A percentile compares a stretch with the other conserved stretches of the same genome.
Conservation (phyloP, 768 basidiomycete species). For the Suillus alpinus region DNA sequence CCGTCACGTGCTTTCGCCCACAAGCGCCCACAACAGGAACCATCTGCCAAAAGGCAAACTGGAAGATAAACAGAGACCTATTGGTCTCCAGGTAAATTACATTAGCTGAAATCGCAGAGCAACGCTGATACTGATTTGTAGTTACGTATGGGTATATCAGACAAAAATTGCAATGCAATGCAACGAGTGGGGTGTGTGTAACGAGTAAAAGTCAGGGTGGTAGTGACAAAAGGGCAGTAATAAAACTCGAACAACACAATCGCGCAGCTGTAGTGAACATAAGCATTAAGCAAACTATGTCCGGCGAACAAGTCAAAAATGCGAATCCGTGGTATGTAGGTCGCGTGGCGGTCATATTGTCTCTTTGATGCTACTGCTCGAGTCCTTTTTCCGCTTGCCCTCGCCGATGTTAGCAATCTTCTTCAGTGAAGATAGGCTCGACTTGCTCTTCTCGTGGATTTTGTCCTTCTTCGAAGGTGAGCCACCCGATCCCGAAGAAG, state of each 20-base stretch:
- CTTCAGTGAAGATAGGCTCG: conserved; percentile 51
- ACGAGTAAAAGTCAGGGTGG: conserved; percentile 13
- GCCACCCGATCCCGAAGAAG: conserved; percentile 31
- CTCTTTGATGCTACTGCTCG: conserved; percentile 49
- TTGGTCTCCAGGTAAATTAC: conserved; percentile 12
- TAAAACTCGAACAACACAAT: conserved; percentile 15
- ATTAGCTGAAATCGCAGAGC: conserved; percentile 31
- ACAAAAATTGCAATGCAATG: conserved; percentile 22
- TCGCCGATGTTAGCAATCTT: conserved; percentile 45
- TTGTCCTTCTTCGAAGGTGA: conserved; percentile 27
- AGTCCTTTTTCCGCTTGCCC: conserved; percentile 51
- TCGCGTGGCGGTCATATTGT: conserved; percentile 18
- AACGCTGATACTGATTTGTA: conserved; percentile 24
- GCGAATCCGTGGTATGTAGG: conserved; percentile 5
- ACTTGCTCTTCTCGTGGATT: conserved; percentile 52
- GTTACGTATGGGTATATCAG: conserved; percentile 31
- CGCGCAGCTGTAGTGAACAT: conserved; percentile 10
- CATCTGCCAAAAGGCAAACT: background rate
- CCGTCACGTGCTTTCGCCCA: background rate
- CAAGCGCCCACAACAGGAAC: background rate
- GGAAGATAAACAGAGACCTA: background rate
- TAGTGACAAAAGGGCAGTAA: conserved; percentile 9
- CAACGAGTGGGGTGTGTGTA: conserved; percentile 26
- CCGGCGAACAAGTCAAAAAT: conserved; percentile 17
- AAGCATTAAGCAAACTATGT: conserved; percentile 19